Conservation (phyloP, 2,329 filamentous ascomycete species). For the Fusarium buxicola region DNA sequence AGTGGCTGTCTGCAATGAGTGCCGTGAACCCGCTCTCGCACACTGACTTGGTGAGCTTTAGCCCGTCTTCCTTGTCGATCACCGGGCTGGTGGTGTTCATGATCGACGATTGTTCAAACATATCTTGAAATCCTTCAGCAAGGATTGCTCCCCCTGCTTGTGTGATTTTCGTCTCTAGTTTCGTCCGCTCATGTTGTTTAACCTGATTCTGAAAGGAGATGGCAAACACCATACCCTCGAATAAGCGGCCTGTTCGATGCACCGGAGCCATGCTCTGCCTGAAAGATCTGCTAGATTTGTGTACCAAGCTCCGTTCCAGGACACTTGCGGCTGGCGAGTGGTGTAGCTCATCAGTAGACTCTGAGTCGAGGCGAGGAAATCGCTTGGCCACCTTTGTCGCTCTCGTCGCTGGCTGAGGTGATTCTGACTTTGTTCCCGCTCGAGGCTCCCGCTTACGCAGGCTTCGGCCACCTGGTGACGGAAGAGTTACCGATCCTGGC, state of each 20-base stretch:
- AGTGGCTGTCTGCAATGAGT: conserved; percentile 86
- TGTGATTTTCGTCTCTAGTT: conserved; percentile 71
- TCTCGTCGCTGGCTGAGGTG: conserved; percentile 44
- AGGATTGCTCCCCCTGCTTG: conserved; percentile 80
- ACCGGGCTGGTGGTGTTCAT: conserved; percentile 49
- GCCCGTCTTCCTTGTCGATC: conserved; percentile 45
- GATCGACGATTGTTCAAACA: conserved; percentile 70
- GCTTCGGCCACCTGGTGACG: conserved; percentile 40
- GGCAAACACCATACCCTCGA: conserved; percentile 87
- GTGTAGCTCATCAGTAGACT: conserved; percentile 63
- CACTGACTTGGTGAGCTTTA: conserved; percentile 67
- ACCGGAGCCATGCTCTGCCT: conserved; percentile 45
- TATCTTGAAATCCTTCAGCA: conserved; percentile 79
- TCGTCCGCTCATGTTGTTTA: conserved; percentile 55
- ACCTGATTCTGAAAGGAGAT: conserved; percentile 73
- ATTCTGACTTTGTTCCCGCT: conserved; percentile 41
- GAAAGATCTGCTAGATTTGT: conserved; percentile 45
- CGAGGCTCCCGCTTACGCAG: conserved; percentile 32
- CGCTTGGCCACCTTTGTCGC: conserved; percentile 39
- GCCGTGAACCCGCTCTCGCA: conserved; percentile 79
- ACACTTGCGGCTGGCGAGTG: conserved; percentile 53
- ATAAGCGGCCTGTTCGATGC: conserved; percentile 59
- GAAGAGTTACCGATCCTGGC: conserved; percentile 37
- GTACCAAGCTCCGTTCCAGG: conserved; percentile 53
- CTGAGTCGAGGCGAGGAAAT: conserved; percentile 50